phyloP scores from a whole-genome alignment of 2,329 filamentous ascomycete species.

The Bipolaris zeicola region DNA sequence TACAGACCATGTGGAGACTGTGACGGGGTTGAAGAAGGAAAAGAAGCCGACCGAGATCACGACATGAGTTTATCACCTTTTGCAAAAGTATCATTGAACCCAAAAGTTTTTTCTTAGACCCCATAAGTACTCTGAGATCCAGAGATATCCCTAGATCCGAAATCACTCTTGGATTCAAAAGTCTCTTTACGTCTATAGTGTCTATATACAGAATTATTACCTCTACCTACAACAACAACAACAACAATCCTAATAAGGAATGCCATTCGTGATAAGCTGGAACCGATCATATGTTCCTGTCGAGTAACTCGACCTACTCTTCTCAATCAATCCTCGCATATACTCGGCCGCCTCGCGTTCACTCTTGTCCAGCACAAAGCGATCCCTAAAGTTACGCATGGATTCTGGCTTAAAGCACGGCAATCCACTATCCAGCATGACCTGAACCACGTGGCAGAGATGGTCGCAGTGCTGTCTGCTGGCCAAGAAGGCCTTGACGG shows the following conservation, averaged over 20 bases:
- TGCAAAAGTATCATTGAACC: neutral
- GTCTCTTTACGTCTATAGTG: neutral
- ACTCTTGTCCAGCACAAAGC: constrained; percentile 89
- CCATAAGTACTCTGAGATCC: too few relatives aligned
- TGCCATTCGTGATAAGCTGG: constrained; percentile 95
- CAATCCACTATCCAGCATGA: constrained; percentile 95
- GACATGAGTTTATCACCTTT: neutral
- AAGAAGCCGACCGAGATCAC: constrained; percentile 5
- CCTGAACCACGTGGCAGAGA: constrained; percentile 82
- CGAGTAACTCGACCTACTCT: constrained; percentile 87
- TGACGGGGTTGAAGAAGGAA: constrained; percentile 51
- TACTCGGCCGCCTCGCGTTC: constrained; percentile 95
- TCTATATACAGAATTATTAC: neutral
- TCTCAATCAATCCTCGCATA: constrained; percentile 86
- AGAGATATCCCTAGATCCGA: too few relatives aligned
- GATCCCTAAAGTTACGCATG: constrained; percentile 86
- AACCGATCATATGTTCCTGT: constrained; percentile 98
- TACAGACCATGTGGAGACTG: constrained; percentile 54
- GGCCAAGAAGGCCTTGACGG: constrained; percentile 92
- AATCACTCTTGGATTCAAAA: too few relatives aligned
- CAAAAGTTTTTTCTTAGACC: too few relatives aligned
- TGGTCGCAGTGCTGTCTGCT: constrained; percentile 85
- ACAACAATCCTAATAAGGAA: constrained; percentile 71
- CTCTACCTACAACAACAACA: neutral
- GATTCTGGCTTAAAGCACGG: constrained; percentile 98